Conservation (phyloP, 2,329 filamentous ascomycete species). For the Monosporascus sp. region DNA sequence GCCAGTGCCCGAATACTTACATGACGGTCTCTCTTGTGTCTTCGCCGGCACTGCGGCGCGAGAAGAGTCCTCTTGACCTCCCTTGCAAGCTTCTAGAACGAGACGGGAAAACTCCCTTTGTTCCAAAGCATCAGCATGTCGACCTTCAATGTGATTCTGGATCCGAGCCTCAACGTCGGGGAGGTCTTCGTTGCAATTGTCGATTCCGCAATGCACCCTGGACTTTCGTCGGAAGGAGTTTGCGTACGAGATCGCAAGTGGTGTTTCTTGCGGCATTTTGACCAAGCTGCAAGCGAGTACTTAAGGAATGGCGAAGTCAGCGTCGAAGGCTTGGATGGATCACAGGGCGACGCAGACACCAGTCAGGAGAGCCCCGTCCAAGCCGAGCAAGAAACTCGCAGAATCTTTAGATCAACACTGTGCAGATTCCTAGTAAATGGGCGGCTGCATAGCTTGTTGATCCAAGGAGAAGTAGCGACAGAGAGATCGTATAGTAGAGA, state of each 20-base stretch:
- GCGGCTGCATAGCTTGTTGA: too few relatives aligned
- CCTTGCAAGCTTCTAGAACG: not conserved
- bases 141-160: not conserved
- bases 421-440: too few relatives aligned
- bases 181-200: not conserved
- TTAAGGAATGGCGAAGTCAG: too few relatives aligned
- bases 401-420: too few relatives aligned
- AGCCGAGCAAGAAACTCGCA: too few relatives aligned
- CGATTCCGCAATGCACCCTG: not conserved
- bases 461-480: too few relatives aligned
- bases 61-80: not conserved
- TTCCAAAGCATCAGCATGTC: not conserved
- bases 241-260: not conserved
- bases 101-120: not conserved
- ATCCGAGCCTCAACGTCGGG: not conserved
- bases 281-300: not conserved
- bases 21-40: not conserved
- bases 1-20: too few relatives aligned
- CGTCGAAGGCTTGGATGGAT: too few relatives aligned
- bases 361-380: too few relatives aligned
- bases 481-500: too few relatives aligned
- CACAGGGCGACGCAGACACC: too few relatives aligned
- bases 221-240: not conserved
- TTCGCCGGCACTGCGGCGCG: not conserved
- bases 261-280: not conserved